Base-by-base conservation (phyloP, 164 flowering plant species). In the Umbellularia californica region DNA sequence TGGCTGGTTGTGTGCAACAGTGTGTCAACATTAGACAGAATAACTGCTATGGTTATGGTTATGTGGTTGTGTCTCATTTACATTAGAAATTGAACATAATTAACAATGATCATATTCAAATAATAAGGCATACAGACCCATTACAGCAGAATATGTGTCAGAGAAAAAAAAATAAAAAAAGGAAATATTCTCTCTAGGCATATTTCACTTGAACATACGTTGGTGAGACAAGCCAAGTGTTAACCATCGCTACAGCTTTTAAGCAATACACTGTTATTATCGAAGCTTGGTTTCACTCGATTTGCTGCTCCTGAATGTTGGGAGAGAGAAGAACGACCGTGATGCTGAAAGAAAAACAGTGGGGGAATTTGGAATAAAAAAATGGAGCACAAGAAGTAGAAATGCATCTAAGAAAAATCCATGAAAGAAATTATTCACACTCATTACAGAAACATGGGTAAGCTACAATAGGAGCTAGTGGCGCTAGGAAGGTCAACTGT, bases 281-380 rank as follows among this genome's bases (percentile, higher is more conserved):
- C 80, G 80, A 75, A 82, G 80, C 82, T 84, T 90, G 41, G 83
- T 77, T 47, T 85, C 87, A 65, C 73, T 83, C 75, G 80, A 82
- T 82, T 91, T 93, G 82, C 87, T 81, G 77, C 95, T 90, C 81
- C 91, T 89, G 79, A 94, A 94, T 79, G 96, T 92, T 71, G 98
- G 89, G 74, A 91, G 98, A 50, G 95, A 91, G 88, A 93, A 93
- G 88, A 93, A 91, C 72, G 96, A 91, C 83, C 92, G 84, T 50
- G 90, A 55, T 65, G 85, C 98, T 92, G 92, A 81, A 87, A 87
- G 70, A 17, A 33, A 50, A 12, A 73, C 22, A 51, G 13, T 9
- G 23, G 23, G 7, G 64, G 10, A 33, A 11, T 7, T 58, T 28
- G 33, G 28, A 47, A 73, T 10, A 10, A 7, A 25, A 25, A 24